Base-by-base conservation (phyloP, 768 basidiomycete species). In the Boletus rubescentipes region DNA sequence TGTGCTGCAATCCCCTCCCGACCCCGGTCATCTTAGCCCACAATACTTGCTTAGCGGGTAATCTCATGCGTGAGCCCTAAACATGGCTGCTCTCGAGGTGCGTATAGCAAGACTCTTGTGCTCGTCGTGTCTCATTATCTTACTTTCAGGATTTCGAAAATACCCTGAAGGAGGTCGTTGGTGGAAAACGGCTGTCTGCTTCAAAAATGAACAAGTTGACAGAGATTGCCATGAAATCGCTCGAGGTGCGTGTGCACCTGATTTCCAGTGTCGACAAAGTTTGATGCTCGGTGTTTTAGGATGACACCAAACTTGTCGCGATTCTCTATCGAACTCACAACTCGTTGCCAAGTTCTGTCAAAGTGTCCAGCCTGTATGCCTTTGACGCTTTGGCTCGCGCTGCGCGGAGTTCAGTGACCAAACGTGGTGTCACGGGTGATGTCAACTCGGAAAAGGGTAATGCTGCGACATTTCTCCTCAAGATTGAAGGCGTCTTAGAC, bases 361-460 rank as follows among this genome's bases (percentile, higher is more conserved):
- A 98, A 68, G 82, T 95, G 54, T 85, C 83, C 36, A 93, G 93
- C 73, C 78, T 99, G 46, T 99, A 98, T 72, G 85, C 88, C 37
- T 91, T 99, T 67, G 95, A 99, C 73, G 91, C 95, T 18, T 79
- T 99, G 56, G 83, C 92, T 39, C 86, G 96, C 53, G 93, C 87
- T 16, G 92, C 93, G 18, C 80, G 85, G 54, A 76, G 77, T 54
- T 78, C 84, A 43, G 83, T 77, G 41, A 84, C 75, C 63, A 94
- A 93, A 69, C 80, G 82, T 48, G 76, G 78, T 47, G 66, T 84
- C 26, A 75, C 80, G 58, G 81, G 77, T 59, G 83, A 87, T 62
- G 61, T 78, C 45, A 79, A 78, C 53, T 73, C 80, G 36, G 72
- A 71, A 47, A 80, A 79, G 57, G 88, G 89, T 59, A 90, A 89